These are phyloP conservation scores for Scedosporium minutisporum DNA, from an alignment of 2,329 filamentous ascomycete genomes.

Conservation along the genomic window DNA sequence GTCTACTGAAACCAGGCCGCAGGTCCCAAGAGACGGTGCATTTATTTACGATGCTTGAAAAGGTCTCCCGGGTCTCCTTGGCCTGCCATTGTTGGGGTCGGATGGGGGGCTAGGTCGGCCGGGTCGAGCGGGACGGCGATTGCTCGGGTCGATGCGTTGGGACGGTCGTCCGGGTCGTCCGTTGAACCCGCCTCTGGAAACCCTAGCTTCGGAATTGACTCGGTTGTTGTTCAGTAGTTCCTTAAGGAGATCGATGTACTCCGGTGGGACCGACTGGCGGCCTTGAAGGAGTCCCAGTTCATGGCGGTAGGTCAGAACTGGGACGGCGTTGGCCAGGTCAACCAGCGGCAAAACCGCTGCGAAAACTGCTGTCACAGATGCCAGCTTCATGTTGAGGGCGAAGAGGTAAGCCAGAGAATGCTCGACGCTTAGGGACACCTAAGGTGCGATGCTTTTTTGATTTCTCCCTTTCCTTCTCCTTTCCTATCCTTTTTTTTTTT, in stretches of 20 bases:
- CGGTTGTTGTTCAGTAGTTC: neutral
- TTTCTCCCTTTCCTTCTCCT: too few relatives aligned
- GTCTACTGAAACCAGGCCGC: too few relatives aligned
- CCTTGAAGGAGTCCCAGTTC: neutral
- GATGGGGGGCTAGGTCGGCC: neutral
- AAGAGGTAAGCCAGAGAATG: neutral
- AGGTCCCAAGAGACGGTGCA: neutral
- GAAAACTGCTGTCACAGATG: neutral
- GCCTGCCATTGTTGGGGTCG: neutral
- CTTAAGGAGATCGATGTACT: neutral
- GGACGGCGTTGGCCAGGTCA: neutral
- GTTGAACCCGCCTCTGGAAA: neutral
- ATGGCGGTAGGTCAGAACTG: neutral
- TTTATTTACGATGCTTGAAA: neutral
- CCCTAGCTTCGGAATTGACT: neutral
- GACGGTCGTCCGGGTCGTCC: neutral
- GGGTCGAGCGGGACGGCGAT: neutral
- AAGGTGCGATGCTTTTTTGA: too few relatives aligned
- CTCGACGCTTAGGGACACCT: neutral
- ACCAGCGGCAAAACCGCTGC: neutral
- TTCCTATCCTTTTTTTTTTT: too few relatives aligned
- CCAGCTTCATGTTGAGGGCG: neutral
- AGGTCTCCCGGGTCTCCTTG: neutral
- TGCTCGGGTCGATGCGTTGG: neutral
- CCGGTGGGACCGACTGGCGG: neutral